Percentiles rank a stretch among this genome's conserved stretches.
Evolutionary conservation across 2,329 filamentous ascomycete species (phyloP).

Genomic region (Rasamsonia emersonii): DNA sequence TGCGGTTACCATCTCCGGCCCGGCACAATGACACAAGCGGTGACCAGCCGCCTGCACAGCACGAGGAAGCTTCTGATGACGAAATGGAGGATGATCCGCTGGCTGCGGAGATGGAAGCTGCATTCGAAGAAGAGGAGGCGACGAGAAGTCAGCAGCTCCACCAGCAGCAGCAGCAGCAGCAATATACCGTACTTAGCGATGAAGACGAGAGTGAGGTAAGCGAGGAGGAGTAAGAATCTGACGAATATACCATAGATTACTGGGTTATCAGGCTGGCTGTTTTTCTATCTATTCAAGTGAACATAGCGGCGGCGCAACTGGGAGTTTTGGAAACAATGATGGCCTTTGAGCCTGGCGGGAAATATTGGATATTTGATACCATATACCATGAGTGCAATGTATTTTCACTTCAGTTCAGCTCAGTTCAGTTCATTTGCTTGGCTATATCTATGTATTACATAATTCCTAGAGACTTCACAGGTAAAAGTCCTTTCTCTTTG

Average conservation of each 20-base stretch:
- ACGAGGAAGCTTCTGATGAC: constrained; percentile 17
- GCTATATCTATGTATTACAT: too few species aligned
- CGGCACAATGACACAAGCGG: constrained; percentile 13
- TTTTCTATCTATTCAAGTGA: background rate
- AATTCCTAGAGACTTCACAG: too few species aligned
- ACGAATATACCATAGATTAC: background rate
- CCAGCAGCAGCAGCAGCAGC: constrained; percentile 19
- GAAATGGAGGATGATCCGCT: constrained; percentile 44
- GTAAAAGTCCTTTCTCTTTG: too few species aligned
- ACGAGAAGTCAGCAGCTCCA: constrained; percentile 19
- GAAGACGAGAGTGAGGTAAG: constrained; percentile 58
- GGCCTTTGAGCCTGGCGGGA: constrained; percentile 2
- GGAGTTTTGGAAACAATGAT: background rate
- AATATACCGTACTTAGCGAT: constrained; percentile 32
- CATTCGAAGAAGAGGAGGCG: constrained; percentile 40
- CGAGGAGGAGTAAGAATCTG: constrained; percentile 54
- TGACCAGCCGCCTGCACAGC: constrained; percentile 2
- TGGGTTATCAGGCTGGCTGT: constrained; percentile 1
- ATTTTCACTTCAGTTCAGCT: too few species aligned
- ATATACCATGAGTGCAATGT: too few species aligned
- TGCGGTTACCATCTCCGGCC: constrained; percentile 30
- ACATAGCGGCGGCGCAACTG: constrained; percentile 5
- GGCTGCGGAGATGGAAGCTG: constrained; percentile 51
- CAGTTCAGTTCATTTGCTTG: too few species aligned
- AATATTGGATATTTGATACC: constrained; percentile 3